phyloP scores from a whole-genome alignment of 1,284 basidiomycete genomes.

The Psilocybe mexicana region DNA sequence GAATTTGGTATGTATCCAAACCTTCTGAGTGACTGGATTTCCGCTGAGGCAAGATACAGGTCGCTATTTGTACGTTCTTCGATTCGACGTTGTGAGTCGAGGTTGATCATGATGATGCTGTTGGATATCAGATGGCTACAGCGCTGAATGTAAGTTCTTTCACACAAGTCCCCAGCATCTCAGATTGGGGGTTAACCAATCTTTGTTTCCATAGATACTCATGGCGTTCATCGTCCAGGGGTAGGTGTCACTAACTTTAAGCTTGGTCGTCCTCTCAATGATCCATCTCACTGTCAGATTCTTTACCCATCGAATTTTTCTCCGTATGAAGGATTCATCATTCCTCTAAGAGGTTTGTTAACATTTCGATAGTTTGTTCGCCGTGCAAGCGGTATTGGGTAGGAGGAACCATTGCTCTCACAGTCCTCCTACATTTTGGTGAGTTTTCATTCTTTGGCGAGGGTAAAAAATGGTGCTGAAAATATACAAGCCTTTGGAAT shows the following conservation, averaged over 20 bases:
- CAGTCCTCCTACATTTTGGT: conserved; percentile 42
- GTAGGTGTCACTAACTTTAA: conserved; percentile 13
- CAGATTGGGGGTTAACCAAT: neutral
- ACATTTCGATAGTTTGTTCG: conserved; percentile 32
- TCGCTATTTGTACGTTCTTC: conserved; percentile 33
- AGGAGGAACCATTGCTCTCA: conserved; percentile 32
- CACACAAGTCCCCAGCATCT: neutral
- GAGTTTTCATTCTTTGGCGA: conserved; percentile 15
- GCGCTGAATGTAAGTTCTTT: conserved; percentile 32
- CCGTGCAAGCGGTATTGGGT: conserved; percentile 34
- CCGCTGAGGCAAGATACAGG: conserved; percentile 20
- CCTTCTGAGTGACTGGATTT: neutral
- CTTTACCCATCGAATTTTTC: conserved; percentile 40
- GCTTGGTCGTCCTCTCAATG: neutral
- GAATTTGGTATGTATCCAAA: conserved; percentile 33
- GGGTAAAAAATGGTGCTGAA: neutral
- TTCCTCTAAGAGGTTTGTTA: neutral
- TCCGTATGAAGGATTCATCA: conserved; percentile 27
- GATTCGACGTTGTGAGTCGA: neutral
- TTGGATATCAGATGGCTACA: conserved; percentile 30
- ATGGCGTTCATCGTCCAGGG: conserved; percentile 39
- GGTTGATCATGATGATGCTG: neutral
- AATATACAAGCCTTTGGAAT: conserved; percentile 37
- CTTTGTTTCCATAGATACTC: conserved; percentile 25
- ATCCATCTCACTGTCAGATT: conserved; percentile 29